Percentiles rank a stretch among this genome's conserved stretches.
phyloP scores from a whole-genome alignment of 2,329 filamentous ascomycete species.

The Coniochaeta hoffmannii region DNA sequence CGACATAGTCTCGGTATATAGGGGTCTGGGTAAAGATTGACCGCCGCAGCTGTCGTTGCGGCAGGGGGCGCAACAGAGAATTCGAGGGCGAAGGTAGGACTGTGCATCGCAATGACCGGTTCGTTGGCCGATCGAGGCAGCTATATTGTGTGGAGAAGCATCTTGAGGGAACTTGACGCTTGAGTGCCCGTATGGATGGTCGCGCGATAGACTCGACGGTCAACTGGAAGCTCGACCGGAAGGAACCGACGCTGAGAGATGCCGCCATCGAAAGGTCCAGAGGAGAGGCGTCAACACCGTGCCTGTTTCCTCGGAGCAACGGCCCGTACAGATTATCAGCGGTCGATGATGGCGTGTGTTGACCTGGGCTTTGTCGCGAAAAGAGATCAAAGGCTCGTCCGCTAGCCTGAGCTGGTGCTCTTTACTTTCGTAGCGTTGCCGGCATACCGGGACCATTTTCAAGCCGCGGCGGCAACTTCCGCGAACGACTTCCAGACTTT shows the following conservation, averaged over 20 bases:
- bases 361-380: neutral
- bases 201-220: slow-evolving; percentile 11
- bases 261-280: slow-evolving; percentile 14
- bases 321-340: neutral
- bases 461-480: neutral
- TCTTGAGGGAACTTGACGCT: slow-evolving; percentile 8
- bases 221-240: slow-evolving; percentile 17
- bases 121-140: neutral
- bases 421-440: neutral
- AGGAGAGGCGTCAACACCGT: slow-evolving; percentile 11
- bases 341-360: neutral
- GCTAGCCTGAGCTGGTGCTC: neutral
- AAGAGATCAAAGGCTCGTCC: neutral
- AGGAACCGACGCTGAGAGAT: slow-evolving; percentile 18
- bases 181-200: slow-evolving; percentile 4
- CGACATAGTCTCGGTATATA: slow-evolving; percentile 43
- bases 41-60: slow-evolving; percentile 7
- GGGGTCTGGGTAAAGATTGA: slow-evolving; percentile 24
- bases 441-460: neutral
- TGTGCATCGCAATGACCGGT: neutral
- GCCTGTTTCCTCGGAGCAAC: slow-evolving; percentile 5
- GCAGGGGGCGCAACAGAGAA: neutral
- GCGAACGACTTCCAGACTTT: no score
- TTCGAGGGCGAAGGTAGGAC: neutral
- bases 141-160: slow-evolving; percentile 10